phyloP scores from a whole-genome alignment of 2,329 filamentous ascomycete species.

The Xylaria hypoxylon region DNA sequence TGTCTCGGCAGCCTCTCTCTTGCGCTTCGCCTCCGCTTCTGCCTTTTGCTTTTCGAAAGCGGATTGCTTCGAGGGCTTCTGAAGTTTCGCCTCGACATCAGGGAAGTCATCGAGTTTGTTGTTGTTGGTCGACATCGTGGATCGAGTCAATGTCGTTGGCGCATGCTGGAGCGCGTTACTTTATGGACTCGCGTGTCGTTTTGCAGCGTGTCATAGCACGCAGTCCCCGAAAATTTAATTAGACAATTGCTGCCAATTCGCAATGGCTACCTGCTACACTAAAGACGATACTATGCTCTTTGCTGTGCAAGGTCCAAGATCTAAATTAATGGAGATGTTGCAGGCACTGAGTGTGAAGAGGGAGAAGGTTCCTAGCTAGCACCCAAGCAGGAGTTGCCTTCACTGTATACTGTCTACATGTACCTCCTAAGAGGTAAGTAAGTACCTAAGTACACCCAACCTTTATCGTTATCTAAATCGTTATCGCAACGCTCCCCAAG shows the following conservation, averaged over 20 bases:
- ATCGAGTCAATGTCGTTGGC: constrained; percentile 15
- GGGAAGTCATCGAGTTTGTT: constrained; percentile 71
- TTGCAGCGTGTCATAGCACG: constrained; percentile 1
- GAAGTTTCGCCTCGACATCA: constrained; percentile 80
- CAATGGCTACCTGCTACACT: background rate
- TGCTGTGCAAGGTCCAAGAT: background rate
- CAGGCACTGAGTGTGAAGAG: constrained; percentile 1
- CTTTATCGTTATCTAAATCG: constrained; percentile 28
- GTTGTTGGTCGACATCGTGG: constrained; percentile 58
- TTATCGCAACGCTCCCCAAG: background rate
- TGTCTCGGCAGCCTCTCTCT: constrained; percentile 86
- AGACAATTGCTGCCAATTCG: constrained; percentile 12
- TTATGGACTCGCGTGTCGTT: constrained; percentile 5
- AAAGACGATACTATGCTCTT: constrained; percentile 1
- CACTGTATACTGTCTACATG: no score
- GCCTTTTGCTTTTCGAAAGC: constrained; percentile 89
- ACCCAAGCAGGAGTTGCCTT: background rate
- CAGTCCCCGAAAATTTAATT: background rate
- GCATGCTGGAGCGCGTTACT: constrained; percentile 16
- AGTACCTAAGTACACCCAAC: constrained; percentile 3
- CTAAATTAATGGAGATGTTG: background rate
- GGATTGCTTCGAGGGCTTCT: constrained; percentile 84
- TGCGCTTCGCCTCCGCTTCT: constrained; percentile 88
- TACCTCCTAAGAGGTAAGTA: constrained; percentile 9
- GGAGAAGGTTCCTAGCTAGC: no score